phyloP scores from a whole-genome alignment of 148 eudicot genomes.

The Polygonum maritimum region DNA sequence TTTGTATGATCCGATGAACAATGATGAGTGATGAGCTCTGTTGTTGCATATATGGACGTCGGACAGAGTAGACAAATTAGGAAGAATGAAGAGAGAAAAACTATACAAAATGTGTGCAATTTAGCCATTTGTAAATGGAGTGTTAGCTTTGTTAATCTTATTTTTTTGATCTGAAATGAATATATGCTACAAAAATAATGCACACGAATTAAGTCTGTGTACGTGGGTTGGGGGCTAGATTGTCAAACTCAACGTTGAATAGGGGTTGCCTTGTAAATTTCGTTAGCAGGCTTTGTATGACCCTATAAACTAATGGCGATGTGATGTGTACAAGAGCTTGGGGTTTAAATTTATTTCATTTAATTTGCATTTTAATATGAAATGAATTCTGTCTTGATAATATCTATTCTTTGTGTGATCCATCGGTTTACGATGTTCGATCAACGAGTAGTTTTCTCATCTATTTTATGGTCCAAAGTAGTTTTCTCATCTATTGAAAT shows the following conservation, averaged over 20 bases:
- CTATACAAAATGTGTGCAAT: not conserved
- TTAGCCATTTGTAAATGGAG: not conserved
- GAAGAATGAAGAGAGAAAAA: not conserved
- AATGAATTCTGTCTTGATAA: not conserved
- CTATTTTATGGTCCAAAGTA: no score
- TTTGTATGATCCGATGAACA: not conserved
- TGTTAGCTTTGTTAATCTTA: not conserved
- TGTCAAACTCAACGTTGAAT: not conserved
- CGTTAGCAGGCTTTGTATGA: conserved; percentile 3
- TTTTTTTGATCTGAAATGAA: not conserved
- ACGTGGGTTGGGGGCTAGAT: not conserved
- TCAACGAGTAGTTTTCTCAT: not conserved
- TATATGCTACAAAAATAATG: not conserved
- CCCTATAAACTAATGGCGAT: not conserved
- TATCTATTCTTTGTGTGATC: conserved; percentile 1
- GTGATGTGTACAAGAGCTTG: not conserved
- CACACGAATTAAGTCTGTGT: not conserved
- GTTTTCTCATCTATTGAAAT: not conserved
- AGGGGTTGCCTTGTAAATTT: not conserved
- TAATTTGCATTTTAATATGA: not conserved
- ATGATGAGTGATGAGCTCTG: not conserved
- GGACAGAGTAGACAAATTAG: not conserved
- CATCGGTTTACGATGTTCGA: not conserved
- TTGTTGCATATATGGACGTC: not conserved
- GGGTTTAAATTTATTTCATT: not conserved